Conservation (phyloP, 768 basidiomycete genomes). For the Tylopilus subfusipes region DNA sequence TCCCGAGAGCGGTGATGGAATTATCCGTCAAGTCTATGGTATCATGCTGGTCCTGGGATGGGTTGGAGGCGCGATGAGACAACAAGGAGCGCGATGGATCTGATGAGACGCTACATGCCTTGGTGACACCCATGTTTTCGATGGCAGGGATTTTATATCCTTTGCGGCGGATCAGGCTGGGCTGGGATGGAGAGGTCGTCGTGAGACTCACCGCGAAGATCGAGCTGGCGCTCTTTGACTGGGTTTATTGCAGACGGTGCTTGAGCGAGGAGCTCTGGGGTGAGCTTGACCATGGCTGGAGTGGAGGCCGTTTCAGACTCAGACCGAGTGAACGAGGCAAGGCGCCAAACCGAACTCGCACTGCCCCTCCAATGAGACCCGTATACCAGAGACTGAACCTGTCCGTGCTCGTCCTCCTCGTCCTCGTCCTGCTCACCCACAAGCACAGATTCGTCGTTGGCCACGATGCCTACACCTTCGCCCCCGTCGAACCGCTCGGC, state of each 20-base stretch:
- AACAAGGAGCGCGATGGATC: slow-evolving; percentile 4
- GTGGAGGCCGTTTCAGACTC: slow-evolving; percentile 34
- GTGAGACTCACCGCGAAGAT: slow-evolving; percentile 69
- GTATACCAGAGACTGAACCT: slow-evolving; percentile 72
- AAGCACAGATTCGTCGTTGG: slow-evolving; percentile 57
- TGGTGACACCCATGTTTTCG: slow-evolving; percentile 94
- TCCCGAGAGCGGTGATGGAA: slow-evolving; percentile 74
- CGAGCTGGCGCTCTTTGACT: slow-evolving; percentile 85
- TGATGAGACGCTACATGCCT: slow-evolving; percentile 45
- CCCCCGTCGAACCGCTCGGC: slow-evolving; percentile 58
- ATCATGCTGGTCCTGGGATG: slow-evolving; percentile 82
- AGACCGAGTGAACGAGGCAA: slow-evolving; percentile 27
- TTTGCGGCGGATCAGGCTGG: slow-evolving; percentile 34
- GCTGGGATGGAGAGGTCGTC: slow-evolving; percentile 8
- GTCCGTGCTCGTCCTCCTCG: slow-evolving; percentile 36
- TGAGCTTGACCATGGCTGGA: slow-evolving; percentile 74
- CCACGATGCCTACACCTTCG: slow-evolving; percentile 75
- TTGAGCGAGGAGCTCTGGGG: slow-evolving; percentile 87
- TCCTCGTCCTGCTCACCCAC: not conserved
- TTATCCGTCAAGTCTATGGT: slow-evolving; percentile 94
- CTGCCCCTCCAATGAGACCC: slow-evolving; percentile 50
- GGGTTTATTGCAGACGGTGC: slow-evolving; percentile 76
- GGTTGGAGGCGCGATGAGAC: slow-evolving; percentile 12
- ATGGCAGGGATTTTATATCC: slow-evolving; percentile 94
- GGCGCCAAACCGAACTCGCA: not conserved